phyloP scores from a whole-genome alignment of 306 rosid genomes.

The Trifolium subterraneum region DNA sequence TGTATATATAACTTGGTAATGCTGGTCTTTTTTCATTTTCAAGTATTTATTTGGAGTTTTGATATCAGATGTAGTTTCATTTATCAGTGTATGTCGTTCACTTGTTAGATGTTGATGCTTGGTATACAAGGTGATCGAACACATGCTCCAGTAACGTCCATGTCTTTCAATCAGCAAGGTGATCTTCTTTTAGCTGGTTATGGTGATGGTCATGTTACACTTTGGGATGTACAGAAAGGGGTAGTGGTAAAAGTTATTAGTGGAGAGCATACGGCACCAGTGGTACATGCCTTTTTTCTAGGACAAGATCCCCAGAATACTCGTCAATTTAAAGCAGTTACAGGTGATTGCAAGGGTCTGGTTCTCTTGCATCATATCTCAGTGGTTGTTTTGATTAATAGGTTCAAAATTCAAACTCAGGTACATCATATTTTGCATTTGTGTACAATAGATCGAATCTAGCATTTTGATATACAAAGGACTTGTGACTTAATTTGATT shows the following conservation, averaged over 20 bases:
- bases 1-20: conserved; percentile 20
- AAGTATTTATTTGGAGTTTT: conserved; percentile 41
- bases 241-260: conserved; percentile 74
- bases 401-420: conserved; percentile 84
- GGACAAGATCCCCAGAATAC: conserved; percentile 93
- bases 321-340: conserved; percentile 91
- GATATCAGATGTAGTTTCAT: conserved; percentile 36
- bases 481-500: conserved; percentile 33
- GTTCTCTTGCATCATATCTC: conserved; percentile 81
- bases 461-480: conserved; percentile 24
- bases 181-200: conserved; percentile 97
- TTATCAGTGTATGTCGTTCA: conserved; percentile 35
- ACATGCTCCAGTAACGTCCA: conserved; percentile 79
- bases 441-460: conserved; percentile 32
- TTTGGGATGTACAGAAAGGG: conserved; percentile 91
- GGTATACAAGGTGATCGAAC: conserved; percentile 83
- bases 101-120: conserved; percentile 78
- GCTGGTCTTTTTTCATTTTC: conserved; percentile 10
- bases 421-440: conserved; percentile 49
- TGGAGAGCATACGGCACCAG: conserved; percentile 90
- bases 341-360: conserved; percentile 95
- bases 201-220: conserved; percentile 82
- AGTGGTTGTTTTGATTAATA: conserved; percentile 75
- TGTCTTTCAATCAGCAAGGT: conserved; percentile 94
- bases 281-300: conserved; percentile 83